Evolutionary conservation across 73 alveolate genomes (phyloP), one percentile per base, ranked within the genome.

Genomic region (Paramecium caudatum): DNA sequence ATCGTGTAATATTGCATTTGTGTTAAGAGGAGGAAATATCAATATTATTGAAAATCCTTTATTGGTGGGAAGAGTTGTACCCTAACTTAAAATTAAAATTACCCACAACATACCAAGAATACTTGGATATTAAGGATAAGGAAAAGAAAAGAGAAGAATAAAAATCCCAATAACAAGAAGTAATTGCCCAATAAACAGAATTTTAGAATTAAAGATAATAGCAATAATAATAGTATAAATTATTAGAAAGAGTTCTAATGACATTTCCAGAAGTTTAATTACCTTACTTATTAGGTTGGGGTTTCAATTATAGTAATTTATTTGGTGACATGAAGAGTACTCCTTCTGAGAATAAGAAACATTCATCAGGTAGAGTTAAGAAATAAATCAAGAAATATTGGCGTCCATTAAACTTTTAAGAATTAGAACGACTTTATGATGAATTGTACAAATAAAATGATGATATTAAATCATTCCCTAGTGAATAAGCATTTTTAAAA

Each of bases 11-110:
- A n/a, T 46, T 70, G 1, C 88, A 86, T 39, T 49, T 86, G 15
- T 62, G 90, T 21, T 55, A 86, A 45, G 93, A 86, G 21, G 93
- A 86, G 46, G 93, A 86, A 15, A 37, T 86, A 13, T 62, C 93
- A 3, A 62, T 86, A 23, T 45, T 86, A 23, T 50, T 86, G 3
- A 86, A 86, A 32, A 78, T 86, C 1, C 17, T 86, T n/a, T 86
- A 63, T 62, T 86, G 63, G 55, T 86, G 93, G 93, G 93, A 86
- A 33, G 93, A 86, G 15, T 50, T 86, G 34, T 86, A 86, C 43
- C 93, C 93, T 4, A 86, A 55, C 12, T 41, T 33, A 4, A 65
- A 36, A 65, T 33, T 13, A 4, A 86, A 70, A 17, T 86, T 55
- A n/a, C 68, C 84, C 23, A 36, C 55, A 37, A 47, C 46, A 7